Evolutionary conservation across 306 rosid genomes (phyloP), one percentile per base, ranked within the genome.

Genomic region (Bauhinia variegata): DNA sequence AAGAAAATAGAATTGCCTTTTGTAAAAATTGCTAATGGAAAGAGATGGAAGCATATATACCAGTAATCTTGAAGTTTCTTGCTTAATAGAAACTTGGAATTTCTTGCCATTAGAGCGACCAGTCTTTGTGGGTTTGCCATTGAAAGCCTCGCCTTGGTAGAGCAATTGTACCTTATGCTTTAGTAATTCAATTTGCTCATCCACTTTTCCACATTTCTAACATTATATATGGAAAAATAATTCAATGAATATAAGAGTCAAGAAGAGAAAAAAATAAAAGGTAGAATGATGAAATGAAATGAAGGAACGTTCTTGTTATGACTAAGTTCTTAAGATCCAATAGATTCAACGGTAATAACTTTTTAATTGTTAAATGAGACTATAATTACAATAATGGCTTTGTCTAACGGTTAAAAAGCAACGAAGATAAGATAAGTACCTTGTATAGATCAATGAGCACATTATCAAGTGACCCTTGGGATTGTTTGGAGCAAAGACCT

Each of bases 71-170:
- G 96, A 89, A 17, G 95, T 89, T 79, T 93, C 98, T 80, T 84
- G 82, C 82, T 88, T 89, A 54, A 93, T 70, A 36, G 98, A 84
- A 63, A 93, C 97, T 73, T 89, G 98, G 57, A 93, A 93, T 72
- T 93, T 93, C 80, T 72, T 87, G 69, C 98, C 97, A 66, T 86
- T 97, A 62, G 98, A 93, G 13, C 97, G 81, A 16, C 96, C 98
- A 1, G 97, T 93, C 78, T 93, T 93, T 43, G 98, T 93, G 51
- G 74, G 85, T 77, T 86, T 93, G 14, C 98, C 97, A 65, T 93
- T 93, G 76, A 93, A 93, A 57, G 96, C 96, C 34, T 84, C 89
- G n/a, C 98, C 98, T 72, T 93, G 81, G 77, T 83, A 74, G 18
- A 93, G 89, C 85, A 84, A 58, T 68, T 78, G 68, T 72, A 93